Base-by-base conservation (phyloP, 192 early-diverging fungal genomes). In the Coemansia umbellata region DNA sequence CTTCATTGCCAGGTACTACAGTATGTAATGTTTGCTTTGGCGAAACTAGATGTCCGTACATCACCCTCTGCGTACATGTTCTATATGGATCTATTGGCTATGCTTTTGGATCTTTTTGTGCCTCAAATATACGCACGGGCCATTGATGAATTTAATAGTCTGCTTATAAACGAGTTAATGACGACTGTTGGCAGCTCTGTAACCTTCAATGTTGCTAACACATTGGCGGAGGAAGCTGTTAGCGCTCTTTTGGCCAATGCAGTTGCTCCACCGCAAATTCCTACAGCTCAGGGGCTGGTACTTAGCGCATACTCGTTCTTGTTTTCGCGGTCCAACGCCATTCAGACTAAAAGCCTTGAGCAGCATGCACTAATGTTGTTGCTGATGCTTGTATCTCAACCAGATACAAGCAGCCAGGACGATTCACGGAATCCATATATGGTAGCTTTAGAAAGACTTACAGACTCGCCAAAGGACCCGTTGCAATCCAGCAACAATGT, bases 221-320 rank as follows among this genome's bases (percentile, higher is more conserved):
- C 59, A 14, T 62, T 55, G 40, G 74, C 74, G 4, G 58, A 66
- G 14, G 68, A 59, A 18, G 17, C 40, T 4, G 39, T 66, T 2
- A 40, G 57, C 6, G 56, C 67, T 0, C 27, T 78, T 35, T 28
- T 78, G n/a, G 27, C 55, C 13, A 56, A 55, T 11, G 62, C 55
- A 13, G 32, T 60, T 5, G 63, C 65, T 18, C 44, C 63, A 17
- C 59, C 67, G 11, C 22, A 47, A 3, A 41, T 53, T 2, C 50
- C 66, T 18, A 17, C 43, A 26, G 48, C 74, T 2, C 63, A 59
- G 21, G 68, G 74, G 1, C 41, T 78, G 30, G 60, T 78, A 3
- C 44, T 47, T 15, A 71, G 68, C 45, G 68, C 68, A n/a, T 78
- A 78, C 40, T 52, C 62, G 48, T 78, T 63, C 21, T 36, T 78